Evolutionary conservation across 352 stramenopile species (phyloP).

Genomic region (Plasmopara muralis): DNA sequence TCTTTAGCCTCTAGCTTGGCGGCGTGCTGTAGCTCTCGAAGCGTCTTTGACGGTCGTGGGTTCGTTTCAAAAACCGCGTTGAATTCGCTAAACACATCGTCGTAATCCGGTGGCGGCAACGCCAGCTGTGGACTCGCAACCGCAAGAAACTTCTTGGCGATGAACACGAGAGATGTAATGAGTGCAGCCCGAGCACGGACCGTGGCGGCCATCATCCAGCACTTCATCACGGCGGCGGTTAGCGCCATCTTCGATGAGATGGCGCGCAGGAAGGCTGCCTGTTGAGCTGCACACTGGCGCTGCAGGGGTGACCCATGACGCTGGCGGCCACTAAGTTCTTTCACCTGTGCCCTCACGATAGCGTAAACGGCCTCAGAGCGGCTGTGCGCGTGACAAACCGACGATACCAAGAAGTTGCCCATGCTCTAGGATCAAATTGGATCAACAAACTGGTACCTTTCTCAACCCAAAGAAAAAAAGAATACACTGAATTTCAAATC

Average conservation of each 20-base stretch:
- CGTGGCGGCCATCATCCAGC: slow-evolving; percentile 19
- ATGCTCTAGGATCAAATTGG: slow-evolving; percentile 14
- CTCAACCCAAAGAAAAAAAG: not conserved
- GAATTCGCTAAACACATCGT: slow-evolving; percentile 32
- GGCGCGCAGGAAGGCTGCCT: slow-evolving; percentile 20
- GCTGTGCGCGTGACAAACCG: slow-evolving; percentile 21
- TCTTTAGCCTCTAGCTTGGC: slow-evolving; percentile 10
- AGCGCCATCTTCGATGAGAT: slow-evolving; percentile 23
- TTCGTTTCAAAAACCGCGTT: slow-evolving; percentile 26
- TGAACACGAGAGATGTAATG: slow-evolving; percentile 24
- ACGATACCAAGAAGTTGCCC: slow-evolving; percentile 29
- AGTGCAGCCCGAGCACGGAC: slow-evolving; percentile 17
- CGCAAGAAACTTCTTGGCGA: slow-evolving; percentile 27
- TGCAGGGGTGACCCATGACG: slow-evolving; percentile 17
- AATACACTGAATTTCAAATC: no score
- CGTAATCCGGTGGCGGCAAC: slow-evolving; percentile 6
- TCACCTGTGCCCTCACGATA: slow-evolving; percentile 20
- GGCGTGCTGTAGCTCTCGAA: slow-evolving; percentile 16
- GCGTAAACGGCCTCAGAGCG: slow-evolving; percentile 26
- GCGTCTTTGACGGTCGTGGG: slow-evolving; percentile 7
- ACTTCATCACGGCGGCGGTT: slow-evolving; percentile 15
- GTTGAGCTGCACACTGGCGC: slow-evolving; percentile 21
- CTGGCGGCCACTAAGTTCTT: slow-evolving; percentile 8
- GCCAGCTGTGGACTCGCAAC: slow-evolving; percentile 8
- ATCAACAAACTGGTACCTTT: slow-evolving; percentile 1